Evolutionary conservation across 495 filamentous ascomycete species (phyloP).

Genomic region (Penicillium ochrochloron): DNA sequence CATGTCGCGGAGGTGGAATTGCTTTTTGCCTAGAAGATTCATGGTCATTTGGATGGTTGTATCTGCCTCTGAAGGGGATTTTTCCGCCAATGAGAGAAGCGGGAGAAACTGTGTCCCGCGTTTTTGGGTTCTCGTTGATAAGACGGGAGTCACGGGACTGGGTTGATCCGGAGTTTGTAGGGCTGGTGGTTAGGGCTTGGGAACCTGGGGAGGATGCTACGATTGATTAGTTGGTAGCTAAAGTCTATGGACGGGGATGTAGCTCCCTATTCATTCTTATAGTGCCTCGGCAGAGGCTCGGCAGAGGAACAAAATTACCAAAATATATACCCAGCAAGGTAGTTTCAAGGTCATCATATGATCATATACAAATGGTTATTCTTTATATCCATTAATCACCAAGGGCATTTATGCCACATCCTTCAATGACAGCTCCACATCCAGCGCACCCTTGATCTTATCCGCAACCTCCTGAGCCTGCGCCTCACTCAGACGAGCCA

Average conservation of each 20-base stretch:
- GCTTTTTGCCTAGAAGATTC: neutral
- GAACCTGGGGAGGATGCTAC: neutral
- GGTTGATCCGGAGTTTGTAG: constrained; percentile 11
- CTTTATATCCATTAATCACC: neutral
- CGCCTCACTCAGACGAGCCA: constrained; percentile 63
- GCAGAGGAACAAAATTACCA: neutral
- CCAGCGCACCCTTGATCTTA: constrained; percentile 71
- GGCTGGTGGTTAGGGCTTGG: constrained; percentile 21
- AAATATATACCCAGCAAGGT: neutral
- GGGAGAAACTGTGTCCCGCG: constrained; percentile 15
- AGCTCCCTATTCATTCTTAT: neutral
- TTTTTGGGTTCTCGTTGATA: constrained; percentile 18
- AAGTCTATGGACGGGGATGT: neutral
- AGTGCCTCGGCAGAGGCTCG: neutral
- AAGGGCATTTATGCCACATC: constrained; percentile 38
- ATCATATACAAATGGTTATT: constrained; percentile 16
- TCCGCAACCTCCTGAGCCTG: constrained; percentile 60
- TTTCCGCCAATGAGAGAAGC: constrained; percentile 21
- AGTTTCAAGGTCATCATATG: neutral
- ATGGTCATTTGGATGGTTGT: constrained; percentile 13
- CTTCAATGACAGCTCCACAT: constrained; percentile 60
- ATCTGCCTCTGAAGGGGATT: constrained; percentile 21
- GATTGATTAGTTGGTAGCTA: neutral
- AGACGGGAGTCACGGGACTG: neutral
- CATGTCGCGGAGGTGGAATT: neutral